Evolutionary conservation across 495 filamentous ascomycete genomes (phyloP), one percentile per base, ranked within the genome.

Genomic region (Daldinia concentrica): DNA sequence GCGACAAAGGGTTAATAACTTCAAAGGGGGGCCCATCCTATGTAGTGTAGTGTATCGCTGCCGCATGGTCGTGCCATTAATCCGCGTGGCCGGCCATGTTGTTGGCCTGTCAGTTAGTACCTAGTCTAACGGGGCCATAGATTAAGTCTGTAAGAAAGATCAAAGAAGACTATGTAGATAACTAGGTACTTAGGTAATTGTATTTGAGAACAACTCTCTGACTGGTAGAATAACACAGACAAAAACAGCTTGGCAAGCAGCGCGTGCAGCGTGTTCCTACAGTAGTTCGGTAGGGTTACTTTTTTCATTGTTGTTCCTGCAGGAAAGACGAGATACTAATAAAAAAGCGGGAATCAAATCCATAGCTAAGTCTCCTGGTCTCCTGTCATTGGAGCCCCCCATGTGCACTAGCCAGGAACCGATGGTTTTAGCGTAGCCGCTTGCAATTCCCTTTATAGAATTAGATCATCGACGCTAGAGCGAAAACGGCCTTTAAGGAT

Each of bases 241-340:
- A 14, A 45, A 14, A 45, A 71, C 63, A 52, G 41, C 58, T 39
- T 39, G 43, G 54, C 63, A 58, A 71, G 52, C 63, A 41, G 24
- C 29, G 52, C n/a, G 26, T 52, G 24, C 26, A 27, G 52, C 62
- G 51, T 71, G 63, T 71, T 71, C 68, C 68, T 71, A 66, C 67
- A 64, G 22, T 64, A 52, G 26, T 26, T 51, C 8, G 22, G 30
- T 24, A 52, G 17, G 54, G 60, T 26, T 58, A 8, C 43, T 54
- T 26, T 26, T 60, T 45, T 62, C 52, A 52, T 62, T 54, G 54
- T 67, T 70, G 73, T 76, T 73, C 73, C 73, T 76, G 73, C 73
- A 76, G 69, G 66, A 75, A 60, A 63, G 59, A 32, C 17, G 12
- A 51, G 8, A 41, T 36, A 34, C 0, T 3, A 11, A 2, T 11